Conservation (phyloP, 148 eudicot species). For the Spergularia bocconei region DNA sequence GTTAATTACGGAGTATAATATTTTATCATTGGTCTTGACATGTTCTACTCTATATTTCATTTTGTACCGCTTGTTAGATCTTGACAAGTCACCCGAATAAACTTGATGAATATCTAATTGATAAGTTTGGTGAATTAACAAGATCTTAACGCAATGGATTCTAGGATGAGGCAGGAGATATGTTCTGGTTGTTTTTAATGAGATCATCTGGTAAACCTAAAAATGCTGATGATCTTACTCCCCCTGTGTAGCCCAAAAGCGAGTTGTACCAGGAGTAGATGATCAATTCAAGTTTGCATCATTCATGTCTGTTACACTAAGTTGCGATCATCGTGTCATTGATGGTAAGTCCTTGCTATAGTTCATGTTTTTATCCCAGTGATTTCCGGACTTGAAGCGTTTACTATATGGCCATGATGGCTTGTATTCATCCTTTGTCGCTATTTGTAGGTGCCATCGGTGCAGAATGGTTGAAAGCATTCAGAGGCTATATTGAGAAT, state of each 20-base stretch:
- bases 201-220: no score
- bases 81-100: no score
- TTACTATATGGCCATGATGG: background rate
- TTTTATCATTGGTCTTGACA: no score
- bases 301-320: slow-evolving; percentile 82
- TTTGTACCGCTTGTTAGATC: no score
- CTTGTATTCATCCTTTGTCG: slow-evolving; percentile 1
- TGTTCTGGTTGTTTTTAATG: no score
- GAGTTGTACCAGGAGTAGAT: slow-evolving; percentile 65
- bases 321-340: slow-evolving; percentile 96
- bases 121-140: no score
- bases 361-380: background rate
- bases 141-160: no score
- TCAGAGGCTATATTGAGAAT: slow-evolving; percentile 92
- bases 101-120: no score
- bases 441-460: slow-evolving; percentile 77
- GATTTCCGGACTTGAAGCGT: background rate
- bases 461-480: slow-evolving; percentile 97
- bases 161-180: no score
- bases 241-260: slow-evolving; percentile 74
- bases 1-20: no score
- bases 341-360: slow-evolving; percentile 54
- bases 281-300: slow-evolving; percentile 70
- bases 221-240: background rate
- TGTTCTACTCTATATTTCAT: no score